Conservation (phyloP, 345 rosid genomes). For the Murraya koenigii region DNA sequence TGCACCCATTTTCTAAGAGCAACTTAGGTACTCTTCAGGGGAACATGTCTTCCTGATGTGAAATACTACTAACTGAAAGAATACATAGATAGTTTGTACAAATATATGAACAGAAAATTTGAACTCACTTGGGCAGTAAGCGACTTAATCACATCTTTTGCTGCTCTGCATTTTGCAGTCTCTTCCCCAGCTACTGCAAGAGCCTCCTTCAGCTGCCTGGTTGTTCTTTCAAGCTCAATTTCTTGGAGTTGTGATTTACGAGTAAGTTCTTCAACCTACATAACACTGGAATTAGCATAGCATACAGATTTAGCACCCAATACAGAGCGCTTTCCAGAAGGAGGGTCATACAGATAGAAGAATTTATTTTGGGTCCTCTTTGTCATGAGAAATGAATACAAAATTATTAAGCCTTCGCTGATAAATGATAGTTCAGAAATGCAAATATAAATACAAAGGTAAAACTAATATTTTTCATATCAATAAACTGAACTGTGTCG, state of each 20-base stretch:
- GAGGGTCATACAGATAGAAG: background rate
- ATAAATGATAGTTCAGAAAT: background rate
- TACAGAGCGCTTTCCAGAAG: background rate
- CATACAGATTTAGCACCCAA: background rate
- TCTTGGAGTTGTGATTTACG: slow-evolving; percentile 63
- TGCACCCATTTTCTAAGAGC: background rate
- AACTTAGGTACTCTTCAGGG: background rate
- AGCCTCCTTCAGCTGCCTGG: slow-evolving; percentile 65
- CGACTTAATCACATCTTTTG: slow-evolving; percentile 75
- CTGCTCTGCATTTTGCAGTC: slow-evolving; percentile 74
- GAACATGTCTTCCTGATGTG: background rate
- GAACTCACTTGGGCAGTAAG: slow-evolving; percentile 67
- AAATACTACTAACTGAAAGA: background rate
- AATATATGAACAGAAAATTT: background rate
- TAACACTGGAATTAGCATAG: slow-evolving; percentile 9
- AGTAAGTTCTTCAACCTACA: slow-evolving; percentile 64
- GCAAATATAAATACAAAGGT: background rate
- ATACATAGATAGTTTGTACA: background rate
- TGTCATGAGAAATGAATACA: background rate
- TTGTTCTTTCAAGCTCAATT: slow-evolving; percentile 56
- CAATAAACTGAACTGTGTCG: background rate
- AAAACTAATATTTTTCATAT: background rate
- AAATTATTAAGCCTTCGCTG: background rate
- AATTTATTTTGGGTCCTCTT: background rate
- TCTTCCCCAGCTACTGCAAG: slow-evolving; percentile 62